phyloP scores from a whole-genome alignment of 2,329 filamentous ascomycete species.

The Lecanicillium sp. region DNA sequence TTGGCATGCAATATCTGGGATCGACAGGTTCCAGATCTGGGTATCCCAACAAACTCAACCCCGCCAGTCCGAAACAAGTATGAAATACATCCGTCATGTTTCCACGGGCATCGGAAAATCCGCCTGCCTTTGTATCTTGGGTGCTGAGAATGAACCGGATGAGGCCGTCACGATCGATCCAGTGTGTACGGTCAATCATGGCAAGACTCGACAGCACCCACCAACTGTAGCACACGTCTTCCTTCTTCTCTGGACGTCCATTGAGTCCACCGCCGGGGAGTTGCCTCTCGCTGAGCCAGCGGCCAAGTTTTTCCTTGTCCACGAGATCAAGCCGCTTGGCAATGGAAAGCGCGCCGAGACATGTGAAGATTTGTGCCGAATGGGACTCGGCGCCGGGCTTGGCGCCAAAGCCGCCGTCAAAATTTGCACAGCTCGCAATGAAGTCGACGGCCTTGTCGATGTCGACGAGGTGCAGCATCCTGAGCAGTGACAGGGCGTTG shows the following conservation, averaged over 20 bases:
- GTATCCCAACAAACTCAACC: slow-evolving; percentile 75
- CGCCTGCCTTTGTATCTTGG: slow-evolving; percentile 79
- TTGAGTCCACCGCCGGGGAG: slow-evolving; percentile 83
- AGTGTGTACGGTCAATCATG: slow-evolving; percentile 82
- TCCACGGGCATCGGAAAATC: slow-evolving; percentile 83
- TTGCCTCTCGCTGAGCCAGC: slow-evolving; percentile 92
- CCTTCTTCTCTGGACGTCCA: slow-evolving; percentile 87
- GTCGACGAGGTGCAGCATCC: slow-evolving; percentile 66
- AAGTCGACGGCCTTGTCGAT: slow-evolving; percentile 74
- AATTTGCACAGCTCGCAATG: slow-evolving; percentile 78
- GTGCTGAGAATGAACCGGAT: slow-evolving; percentile 77
- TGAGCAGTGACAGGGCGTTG: slow-evolving; percentile 81
- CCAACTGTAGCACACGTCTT: slow-evolving; percentile 99
- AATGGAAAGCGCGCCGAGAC: slow-evolving; percentile 80
- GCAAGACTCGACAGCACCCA: slow-evolving; percentile 91
- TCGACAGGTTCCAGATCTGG: slow-evolving; percentile 75
- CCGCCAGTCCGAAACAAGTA: slow-evolving; percentile 82
- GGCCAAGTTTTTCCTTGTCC: slow-evolving; percentile 72
- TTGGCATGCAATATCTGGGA: slow-evolving; percentile 81
- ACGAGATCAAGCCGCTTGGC: slow-evolving; percentile 75
- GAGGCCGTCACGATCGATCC: slow-evolving; percentile 83
- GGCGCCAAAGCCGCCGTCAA: slow-evolving; percentile 90
- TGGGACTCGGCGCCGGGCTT: slow-evolving; percentile 90
- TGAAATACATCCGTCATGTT: slow-evolving; percentile 98
- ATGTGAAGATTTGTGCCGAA: slow-evolving; percentile 92